Conservation (phyloP, 345 rosid genomes). For the Syzygium oleosum region DNA sequence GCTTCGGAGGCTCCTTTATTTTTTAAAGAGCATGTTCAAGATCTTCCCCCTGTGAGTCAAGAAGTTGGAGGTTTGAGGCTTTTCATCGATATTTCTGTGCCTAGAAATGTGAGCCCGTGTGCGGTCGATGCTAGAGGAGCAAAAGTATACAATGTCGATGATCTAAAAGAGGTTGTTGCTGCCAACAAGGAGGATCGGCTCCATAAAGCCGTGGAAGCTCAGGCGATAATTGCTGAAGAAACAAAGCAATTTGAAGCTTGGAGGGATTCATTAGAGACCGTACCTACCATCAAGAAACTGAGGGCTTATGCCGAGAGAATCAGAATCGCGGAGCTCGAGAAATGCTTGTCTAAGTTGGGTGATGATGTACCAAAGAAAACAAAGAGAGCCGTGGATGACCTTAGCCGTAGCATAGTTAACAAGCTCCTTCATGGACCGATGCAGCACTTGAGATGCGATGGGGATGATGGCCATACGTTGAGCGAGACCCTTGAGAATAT, state of each 20-base stretch:
- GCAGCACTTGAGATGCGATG: conserved; percentile 98
- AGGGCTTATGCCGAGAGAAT: conserved; percentile 95
- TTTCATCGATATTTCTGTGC: conserved; percentile 85
- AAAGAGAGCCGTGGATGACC: conserved; percentile 77
- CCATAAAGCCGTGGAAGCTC: conserved; percentile 95
- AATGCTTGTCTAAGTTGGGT: conserved; percentile 91
- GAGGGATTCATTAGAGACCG: conserved; percentile 95
- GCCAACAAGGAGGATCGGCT: conserved; percentile 94
- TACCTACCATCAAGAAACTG: conserved; percentile 90
- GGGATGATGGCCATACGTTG: conserved; percentile 63
- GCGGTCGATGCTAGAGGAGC: conserved; percentile 42
- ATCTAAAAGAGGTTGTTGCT: conserved; percentile 98
- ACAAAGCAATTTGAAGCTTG: conserved; percentile 83
- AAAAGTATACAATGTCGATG: conserved; percentile 79
- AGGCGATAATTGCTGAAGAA: conserved; percentile 66
- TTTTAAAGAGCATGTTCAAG: conserved; percentile 53
- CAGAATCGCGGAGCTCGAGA: conserved; percentile 68
- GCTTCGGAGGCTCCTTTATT: conserved; percentile 78
- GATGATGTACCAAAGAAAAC: conserved; percentile 83
- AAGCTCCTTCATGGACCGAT: conserved; percentile 96
- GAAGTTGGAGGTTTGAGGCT: conserved; percentile 64
- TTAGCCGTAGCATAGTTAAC: conserved; percentile 88
- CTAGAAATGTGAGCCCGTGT: conserved; percentile 86
- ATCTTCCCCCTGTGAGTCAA: conserved; percentile 39
- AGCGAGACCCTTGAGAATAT: conserved; percentile 88